A percentile compares a stretch with the other conserved stretches of the same genome.
Evolutionary conservation across 2,329 filamentous ascomycete genomes (phyloP).

Genomic region (Leptosphaerulina australis): DNA sequence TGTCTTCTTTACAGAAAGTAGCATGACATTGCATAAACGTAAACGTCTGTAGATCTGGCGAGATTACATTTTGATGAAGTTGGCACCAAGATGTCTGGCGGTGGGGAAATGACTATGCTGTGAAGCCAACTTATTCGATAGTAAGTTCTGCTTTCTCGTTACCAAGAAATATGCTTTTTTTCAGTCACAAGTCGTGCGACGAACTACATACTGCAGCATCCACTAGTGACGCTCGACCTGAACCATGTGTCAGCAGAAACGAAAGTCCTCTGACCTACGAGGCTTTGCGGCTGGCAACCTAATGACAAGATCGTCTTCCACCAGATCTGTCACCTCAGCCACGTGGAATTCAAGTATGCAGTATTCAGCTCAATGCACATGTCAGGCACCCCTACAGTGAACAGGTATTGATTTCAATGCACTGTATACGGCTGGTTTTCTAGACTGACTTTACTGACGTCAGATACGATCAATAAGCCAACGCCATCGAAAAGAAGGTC

Average conservation of each 20-base stretch:
- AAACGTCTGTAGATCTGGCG: background rate
- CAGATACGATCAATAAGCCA: background rate
- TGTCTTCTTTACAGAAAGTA: background rate
- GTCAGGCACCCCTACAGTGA: background rate
- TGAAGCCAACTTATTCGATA: background rate
- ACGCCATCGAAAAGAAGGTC: too few species aligned
- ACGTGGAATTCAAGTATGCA: background rate
- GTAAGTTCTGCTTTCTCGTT: background rate
- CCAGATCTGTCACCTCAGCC: background rate
- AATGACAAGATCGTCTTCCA: background rate
- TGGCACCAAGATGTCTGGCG: background rate
- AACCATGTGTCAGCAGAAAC: too few species aligned
- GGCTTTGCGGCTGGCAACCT: background rate
- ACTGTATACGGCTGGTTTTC: background rate
- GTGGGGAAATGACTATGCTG: background rate
- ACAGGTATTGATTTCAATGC: constrained; percentile 1
- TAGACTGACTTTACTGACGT: constrained; percentile 4
- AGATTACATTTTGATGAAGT: background rate
- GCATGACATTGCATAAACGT: background rate
- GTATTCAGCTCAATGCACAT: background rate
- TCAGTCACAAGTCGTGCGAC: background rate
- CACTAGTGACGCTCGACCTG: background rate
- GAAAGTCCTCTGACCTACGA: background rate
- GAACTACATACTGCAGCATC: background rate
- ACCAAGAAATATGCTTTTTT: background rate